Evolutionary conservation across 345 rosid species (phyloP).

Genomic region (Raphanus raphanistrum): DNA sequence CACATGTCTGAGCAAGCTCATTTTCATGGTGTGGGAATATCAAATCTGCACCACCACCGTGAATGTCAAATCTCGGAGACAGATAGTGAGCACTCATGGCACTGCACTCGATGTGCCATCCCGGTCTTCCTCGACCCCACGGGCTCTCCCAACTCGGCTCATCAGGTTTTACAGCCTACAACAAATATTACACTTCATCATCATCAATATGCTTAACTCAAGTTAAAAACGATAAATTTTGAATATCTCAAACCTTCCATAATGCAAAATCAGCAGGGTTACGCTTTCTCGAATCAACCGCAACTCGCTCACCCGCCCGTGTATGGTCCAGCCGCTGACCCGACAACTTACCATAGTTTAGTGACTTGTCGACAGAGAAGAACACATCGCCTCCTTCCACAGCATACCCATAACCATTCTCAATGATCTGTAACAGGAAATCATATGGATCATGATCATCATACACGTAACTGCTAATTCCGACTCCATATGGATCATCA

Average conservation of each 20-base stretch:
- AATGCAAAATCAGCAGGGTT: neutral
- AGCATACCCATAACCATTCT: neutral
- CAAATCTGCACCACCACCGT: slow-evolving; percentile 83
- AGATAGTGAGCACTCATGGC: slow-evolving; percentile 90
- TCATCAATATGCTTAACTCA: no score
- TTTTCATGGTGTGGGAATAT: slow-evolving; percentile 92
- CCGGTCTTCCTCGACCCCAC: slow-evolving; percentile 95
- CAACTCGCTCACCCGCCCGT: neutral
- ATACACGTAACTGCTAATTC: no score
- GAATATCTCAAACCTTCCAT: neutral
- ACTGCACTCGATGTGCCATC: slow-evolving; percentile 99
- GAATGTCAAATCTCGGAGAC: slow-evolving; percentile 69
- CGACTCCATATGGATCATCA: neutral
- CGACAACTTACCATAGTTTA: neutral
- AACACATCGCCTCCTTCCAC: neutral
- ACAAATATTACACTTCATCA: no score
- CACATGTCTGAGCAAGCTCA: slow-evolving; percentile 80
- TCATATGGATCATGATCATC: neutral
- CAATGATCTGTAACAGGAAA: neutral
- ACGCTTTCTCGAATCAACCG: neutral
- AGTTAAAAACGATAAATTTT: no score
- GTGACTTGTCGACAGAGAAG: neutral
- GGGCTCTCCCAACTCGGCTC: slow-evolving; percentile 41
- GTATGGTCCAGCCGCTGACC: neutral
- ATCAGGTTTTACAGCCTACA: no score